Evolutionary conservation across 345 rosid genomes (phyloP).

Genomic region (Gossypium mustelinum): DNA sequence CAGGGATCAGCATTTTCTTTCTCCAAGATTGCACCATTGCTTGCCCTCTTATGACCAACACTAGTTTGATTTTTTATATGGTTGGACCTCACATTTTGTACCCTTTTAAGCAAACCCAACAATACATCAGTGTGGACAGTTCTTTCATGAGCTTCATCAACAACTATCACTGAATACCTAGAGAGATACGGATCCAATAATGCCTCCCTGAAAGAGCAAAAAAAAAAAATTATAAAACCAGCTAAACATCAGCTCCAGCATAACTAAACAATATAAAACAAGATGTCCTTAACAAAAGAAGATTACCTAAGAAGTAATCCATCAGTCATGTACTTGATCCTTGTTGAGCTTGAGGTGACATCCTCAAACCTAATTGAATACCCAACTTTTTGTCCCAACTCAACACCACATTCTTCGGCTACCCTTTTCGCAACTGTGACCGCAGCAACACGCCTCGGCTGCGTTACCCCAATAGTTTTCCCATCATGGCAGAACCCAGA

Average conservation of each 20-base stretch:
- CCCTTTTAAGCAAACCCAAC: constrained; percentile 76
- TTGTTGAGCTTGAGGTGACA: constrained; percentile 56
- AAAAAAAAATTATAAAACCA: constrained; percentile 3
- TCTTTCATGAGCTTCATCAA: constrained; percentile 98
- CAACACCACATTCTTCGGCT: constrained; percentile 76
- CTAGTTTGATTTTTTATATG: constrained; percentile 24
- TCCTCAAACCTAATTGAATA: constrained; percentile 43
- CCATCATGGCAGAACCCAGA: constrained; percentile 79
- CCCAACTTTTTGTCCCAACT: constrained; percentile 79
- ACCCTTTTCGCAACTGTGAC: constrained; percentile 82
- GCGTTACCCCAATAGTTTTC: constrained; percentile 72
- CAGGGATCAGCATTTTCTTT: constrained; percentile 30
- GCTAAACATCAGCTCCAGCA: constrained; percentile 15
- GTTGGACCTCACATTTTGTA: constrained; percentile 56
- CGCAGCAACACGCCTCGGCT: constrained; percentile 94
- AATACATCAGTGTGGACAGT: constrained; percentile 89
- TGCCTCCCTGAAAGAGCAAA: constrained; percentile 59
- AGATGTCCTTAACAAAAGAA: not conserved
- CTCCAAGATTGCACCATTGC: constrained; percentile 21
- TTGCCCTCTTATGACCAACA: constrained; percentile 25
- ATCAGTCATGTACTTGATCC: constrained; percentile 91
- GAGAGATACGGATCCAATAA: constrained; percentile 80
- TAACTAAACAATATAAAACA: constrained; percentile 10
- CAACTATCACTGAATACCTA: constrained; percentile 71
- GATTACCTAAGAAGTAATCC: constrained; percentile 66